A percentile compares a stretch with the other conserved stretches of the same genome.
These are phyloP conservation scores for Priceomyces haplophilus DNA, from an alignment of 805 yeast genomes.

Conservation along the genomic window DNA sequence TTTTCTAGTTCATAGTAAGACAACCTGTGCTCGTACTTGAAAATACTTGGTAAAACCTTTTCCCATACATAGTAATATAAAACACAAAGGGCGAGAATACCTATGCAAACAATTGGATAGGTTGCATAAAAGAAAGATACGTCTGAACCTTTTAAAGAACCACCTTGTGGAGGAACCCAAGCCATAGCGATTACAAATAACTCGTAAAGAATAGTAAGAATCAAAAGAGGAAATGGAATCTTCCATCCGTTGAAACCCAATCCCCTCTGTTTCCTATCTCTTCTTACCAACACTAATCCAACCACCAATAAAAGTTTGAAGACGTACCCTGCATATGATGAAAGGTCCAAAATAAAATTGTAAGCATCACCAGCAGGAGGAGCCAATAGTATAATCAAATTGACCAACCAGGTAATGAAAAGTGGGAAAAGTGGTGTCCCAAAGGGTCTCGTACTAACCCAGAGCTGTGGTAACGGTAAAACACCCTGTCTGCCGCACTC, in stretches of 20 bases:
- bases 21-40: slow-evolving; percentile 30
- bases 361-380: slow-evolving; percentile 37
- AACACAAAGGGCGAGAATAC: slow-evolving; percentile 29
- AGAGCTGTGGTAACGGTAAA: slow-evolving; percentile 24
- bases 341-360: slow-evolving; percentile 30
- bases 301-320: slow-evolving; percentile 25
- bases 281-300: slow-evolving; percentile 26
- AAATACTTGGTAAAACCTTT: slow-evolving; percentile 29
- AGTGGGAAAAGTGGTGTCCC: slow-evolving; percentile 30
- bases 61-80: slow-evolving; percentile 38
- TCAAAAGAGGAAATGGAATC: slow-evolving; percentile 31
- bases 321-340: slow-evolving; percentile 27
- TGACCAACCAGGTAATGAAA: slow-evolving; percentile 22
- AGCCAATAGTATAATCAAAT: slow-evolving; percentile 25
- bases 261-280: slow-evolving; percentile 30
- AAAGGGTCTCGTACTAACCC: slow-evolving; percentile 31
- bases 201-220: slow-evolving; percentile 30
- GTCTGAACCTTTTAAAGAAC: slow-evolving; percentile 38
- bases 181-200: slow-evolving; percentile 40
- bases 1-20: slow-evolving; percentile 27
- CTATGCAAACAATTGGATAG: slow-evolving; percentile 38
- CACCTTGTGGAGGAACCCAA: slow-evolving; percentile 40
- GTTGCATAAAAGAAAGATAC: slow-evolving; percentile 43
- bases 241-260: slow-evolving; percentile 32
- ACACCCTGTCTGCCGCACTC: slow-evolving; percentile 35